Evolutionary conservation across 768 basidiomycete genomes (phyloP), one percentile per base, ranked within the genome.

Genomic region (Coprinellus micaceus): DNA sequence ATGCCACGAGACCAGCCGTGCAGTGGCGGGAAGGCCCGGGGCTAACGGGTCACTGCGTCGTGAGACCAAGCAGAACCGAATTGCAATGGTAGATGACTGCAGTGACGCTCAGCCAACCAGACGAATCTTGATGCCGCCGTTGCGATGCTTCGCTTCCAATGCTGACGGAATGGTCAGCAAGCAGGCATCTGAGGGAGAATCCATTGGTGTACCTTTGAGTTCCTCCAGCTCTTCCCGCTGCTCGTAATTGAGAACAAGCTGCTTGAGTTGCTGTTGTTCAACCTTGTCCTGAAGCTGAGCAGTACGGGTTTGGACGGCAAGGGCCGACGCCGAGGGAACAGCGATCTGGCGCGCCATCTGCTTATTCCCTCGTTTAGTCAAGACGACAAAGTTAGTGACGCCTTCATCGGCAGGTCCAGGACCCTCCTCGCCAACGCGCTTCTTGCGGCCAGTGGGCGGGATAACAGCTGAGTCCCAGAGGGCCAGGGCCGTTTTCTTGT

Each of bases 221-320:
- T 91, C 89, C 67, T 91, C 89, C 2, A 82, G 87, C 71, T 92
- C 91, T 69, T 93, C 92, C 30, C 88, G 87, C 63, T 93, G 91
- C 66, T 93, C 92, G 60, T 93, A 94, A 67, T 93, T 82, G 52
- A 96, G 80, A 3, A 97, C 97, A 19, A 98, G 80, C n/a, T 87
- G 84, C 75, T 99, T 99, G 62, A 99, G 75, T 59, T 98, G 92
- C 69, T 98, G 94, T 63, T 98, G 96, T 67, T 99, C 97, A 6
- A 91, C 93, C 71, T 88, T 91, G 71, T 95, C 94, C 67, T 94
- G 94, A 59, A 91, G 75, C 66, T 98, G 97, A 41, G 97, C 92
- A 2, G 89, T 84, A 28, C 88, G 85, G 1, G 94, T 95, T 64
- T 97, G 93, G 49, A 94, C 79, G 0, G 96, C 97, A 28, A 99